A percentile compares a stretch with the other conserved stretches of the same genome.
Conservation (phyloP, 176 grass and related monocot species). For the Otatea glauca region DNA sequence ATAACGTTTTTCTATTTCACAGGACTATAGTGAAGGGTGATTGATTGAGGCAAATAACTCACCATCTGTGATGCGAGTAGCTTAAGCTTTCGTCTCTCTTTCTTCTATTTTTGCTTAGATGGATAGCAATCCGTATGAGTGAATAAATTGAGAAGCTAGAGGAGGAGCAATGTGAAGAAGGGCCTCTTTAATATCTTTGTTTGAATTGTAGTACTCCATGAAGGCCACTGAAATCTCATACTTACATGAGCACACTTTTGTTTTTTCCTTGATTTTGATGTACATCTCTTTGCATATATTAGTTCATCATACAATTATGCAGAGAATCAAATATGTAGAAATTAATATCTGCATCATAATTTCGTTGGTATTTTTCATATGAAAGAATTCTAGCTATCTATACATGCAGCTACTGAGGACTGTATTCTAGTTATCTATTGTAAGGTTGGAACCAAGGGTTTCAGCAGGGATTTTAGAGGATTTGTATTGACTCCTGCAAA, state of each 20-base stretch:
- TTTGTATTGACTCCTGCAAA: not conserved
- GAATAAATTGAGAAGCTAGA: constrained; percentile 25
- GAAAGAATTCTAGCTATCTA: not conserved
- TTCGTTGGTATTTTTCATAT: not conserved
- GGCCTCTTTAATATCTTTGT: not conserved
- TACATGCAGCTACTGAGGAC: not conserved
- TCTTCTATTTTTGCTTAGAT: constrained; percentile 61
- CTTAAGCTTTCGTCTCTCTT: constrained; percentile 32
- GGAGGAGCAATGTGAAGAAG: not conserved
- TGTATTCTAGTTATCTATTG: too few relatives aligned
- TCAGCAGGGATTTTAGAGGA: not conserved
- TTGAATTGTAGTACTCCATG: not conserved
- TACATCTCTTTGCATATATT: not conserved
- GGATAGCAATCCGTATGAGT: constrained; percentile 42
- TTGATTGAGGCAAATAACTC: constrained; percentile 77
- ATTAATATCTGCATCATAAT: not conserved
- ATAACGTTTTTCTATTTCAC: constrained; percentile 55
- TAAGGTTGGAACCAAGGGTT: not conserved
- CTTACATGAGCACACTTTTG: not conserved
- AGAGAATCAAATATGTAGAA: not conserved
- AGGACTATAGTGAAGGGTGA: constrained; percentile 40
- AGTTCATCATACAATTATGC: not conserved
- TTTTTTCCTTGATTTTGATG: not conserved
- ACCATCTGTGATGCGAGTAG: constrained; percentile 60
- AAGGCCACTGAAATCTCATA: constrained; percentile 17